Evolutionary conservation across 1,284 basidiomycete genomes (phyloP).

Genomic region (Wallemia mellicola): DNA sequence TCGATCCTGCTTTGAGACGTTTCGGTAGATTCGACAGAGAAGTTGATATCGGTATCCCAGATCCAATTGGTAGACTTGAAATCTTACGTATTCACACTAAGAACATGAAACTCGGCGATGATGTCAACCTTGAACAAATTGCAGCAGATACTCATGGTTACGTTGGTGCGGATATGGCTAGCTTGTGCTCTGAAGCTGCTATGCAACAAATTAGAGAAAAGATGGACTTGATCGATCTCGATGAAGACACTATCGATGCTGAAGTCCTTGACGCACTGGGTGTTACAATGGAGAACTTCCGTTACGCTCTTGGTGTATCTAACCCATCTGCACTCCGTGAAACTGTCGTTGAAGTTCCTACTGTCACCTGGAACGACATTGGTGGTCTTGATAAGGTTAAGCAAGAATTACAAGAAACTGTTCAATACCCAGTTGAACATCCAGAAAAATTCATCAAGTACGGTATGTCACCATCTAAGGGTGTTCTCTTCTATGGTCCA

Average conservation of each 20-base stretch:
- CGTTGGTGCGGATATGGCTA: conserved; percentile 88
- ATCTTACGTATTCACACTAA: conserved; percentile 98
- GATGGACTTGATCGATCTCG: conserved; percentile 35
- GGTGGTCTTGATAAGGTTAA: conserved; percentile 99
- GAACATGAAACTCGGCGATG: conserved; percentile 98
- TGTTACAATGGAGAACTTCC: conserved; percentile 96
- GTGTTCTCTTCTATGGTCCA: conserved; percentile 88
- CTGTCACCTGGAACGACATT: conserved; percentile 91
- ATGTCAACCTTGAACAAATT: conserved; percentile 94
- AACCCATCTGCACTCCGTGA: conserved; percentile 92
- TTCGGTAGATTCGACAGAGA: conserved; percentile 98
- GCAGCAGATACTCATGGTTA: conserved; percentile 98
- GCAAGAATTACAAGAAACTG: conserved; percentile 92
- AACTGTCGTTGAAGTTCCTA: conserved; percentile 87
- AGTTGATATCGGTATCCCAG: conserved; percentile 95
- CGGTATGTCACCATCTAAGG: conserved; percentile 96
- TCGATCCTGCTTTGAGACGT: conserved; percentile 87
- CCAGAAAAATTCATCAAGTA: conserved; percentile 99
- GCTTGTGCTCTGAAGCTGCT: conserved; percentile 82
- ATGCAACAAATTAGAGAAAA: conserved; percentile 98
- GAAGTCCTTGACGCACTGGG: conserved; percentile 86
- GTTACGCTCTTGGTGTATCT: conserved; percentile 70
- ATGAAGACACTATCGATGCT: conserved; percentile 68
- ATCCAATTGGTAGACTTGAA: conserved; percentile 90
- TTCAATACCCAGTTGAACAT: conserved; percentile 98